These are phyloP conservation scores for Ampelocalamus luodianensis DNA, from an alignment of 176 grass and related monocot genomes.

Conservation along the genomic window DNA sequence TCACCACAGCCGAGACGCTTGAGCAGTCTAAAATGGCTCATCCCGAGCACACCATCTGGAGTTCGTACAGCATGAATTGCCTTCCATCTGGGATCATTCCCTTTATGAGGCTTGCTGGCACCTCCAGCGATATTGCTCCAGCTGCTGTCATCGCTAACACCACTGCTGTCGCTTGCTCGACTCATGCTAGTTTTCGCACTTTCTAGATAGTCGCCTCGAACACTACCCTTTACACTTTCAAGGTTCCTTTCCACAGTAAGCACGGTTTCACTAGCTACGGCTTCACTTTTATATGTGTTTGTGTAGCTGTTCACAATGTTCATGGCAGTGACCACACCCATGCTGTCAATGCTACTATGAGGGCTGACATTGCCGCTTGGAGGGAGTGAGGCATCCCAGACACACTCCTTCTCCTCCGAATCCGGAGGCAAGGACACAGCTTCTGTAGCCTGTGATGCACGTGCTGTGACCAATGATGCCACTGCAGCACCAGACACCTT, in stretches of 20 bases:
- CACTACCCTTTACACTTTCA: conserved; percentile 57
- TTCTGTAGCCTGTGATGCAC: conserved; percentile 52
- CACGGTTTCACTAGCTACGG: conserved; percentile 48
- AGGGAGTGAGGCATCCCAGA: conserved; percentile 92
- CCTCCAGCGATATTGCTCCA: conserved; percentile 89
- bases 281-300: conserved; percentile 69
- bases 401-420: conserved; percentile 85
- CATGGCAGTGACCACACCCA: conserved; percentile 63
- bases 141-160: conserved; percentile 83
- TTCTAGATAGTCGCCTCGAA: conserved; percentile 67
- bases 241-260: conserved; percentile 53
- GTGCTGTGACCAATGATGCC: conserved; percentile 35
- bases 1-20: conserved; percentile 91
- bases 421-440: conserved; percentile 53
- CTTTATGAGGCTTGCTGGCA: conserved; percentile 91
- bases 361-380: conserved; percentile 94
- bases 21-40: conserved; percentile 95
- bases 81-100: conserved; percentile 91
- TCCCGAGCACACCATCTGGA: conserved; percentile 74
- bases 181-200: conserved; percentile 95
- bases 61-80: conserved; percentile 82
- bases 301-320: conserved; percentile 53
- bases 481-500: conserved; percentile 47
- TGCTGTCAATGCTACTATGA: conserved; percentile 95
- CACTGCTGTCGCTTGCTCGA: conserved; percentile 86